Evolutionary conservation across 208 protist genomes (phyloP).

Genomic region (Histomonas meleagridis): DNA sequence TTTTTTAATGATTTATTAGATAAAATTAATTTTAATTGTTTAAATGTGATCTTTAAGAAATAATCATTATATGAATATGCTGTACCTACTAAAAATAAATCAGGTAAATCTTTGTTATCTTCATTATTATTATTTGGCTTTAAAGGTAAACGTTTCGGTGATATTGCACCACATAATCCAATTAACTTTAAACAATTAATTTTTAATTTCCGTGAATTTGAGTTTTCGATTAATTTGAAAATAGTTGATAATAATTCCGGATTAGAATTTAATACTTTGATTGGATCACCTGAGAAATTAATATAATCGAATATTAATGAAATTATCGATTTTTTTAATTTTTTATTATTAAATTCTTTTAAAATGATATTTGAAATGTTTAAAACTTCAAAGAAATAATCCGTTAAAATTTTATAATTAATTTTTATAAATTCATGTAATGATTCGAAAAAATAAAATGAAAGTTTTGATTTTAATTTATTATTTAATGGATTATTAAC

Average conservation of each 20-base stretch:
- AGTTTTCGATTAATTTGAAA: background rate
- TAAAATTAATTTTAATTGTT: background rate
- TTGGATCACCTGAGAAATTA: background rate
- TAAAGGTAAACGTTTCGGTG: background rate
- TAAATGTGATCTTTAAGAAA: background rate
- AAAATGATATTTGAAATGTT: background rate
- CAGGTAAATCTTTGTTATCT: background rate
- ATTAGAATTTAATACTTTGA: background rate
- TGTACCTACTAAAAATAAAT: constrained; percentile 10
- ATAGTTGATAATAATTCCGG: background rate
- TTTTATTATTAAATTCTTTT: background rate
- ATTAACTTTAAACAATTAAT: background rate
- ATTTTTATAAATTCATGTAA: background rate
- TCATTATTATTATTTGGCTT: background rate
- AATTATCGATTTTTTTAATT: background rate
- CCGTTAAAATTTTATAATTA: background rate
- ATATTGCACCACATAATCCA: constrained; percentile 5
- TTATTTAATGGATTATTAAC: background rate
- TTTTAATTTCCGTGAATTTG: background rate
- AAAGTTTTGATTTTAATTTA: background rate
- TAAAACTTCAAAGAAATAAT: background rate
- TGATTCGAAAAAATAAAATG: background rate
- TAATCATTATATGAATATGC: constrained; percentile 1
- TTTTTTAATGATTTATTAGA: background rate
- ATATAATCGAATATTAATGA: background rate